Percentiles rank a stretch among this genome's conserved stretches.
phyloP scores from a whole-genome alignment of 805 yeast genomes.

The Wilhelminamyces savonicus region DNA sequence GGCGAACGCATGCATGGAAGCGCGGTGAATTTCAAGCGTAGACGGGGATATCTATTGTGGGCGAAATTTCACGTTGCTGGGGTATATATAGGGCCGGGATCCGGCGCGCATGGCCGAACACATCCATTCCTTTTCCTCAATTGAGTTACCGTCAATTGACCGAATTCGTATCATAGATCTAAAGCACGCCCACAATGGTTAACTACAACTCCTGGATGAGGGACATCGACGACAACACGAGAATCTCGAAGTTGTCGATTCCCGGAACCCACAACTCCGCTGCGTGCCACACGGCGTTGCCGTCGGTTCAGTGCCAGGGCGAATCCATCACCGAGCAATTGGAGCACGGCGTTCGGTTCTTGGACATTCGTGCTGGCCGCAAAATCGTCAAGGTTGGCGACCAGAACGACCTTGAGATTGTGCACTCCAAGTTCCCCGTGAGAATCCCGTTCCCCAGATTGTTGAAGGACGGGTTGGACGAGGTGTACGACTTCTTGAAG shows the following conservation, averaged over 20 bases:
- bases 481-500: conserved; percentile 52
- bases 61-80: no score
- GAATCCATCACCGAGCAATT: conserved; percentile 55
- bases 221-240: conserved; percentile 44
- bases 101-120: no score
- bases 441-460: conserved; percentile 50
- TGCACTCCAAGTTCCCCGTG: conserved; percentile 75
- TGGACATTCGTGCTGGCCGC: conserved; percentile 62
- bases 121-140: no score
- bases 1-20: no score
- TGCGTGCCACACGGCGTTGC: conserved; percentile 64
- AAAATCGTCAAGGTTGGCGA: conserved; percentile 37
- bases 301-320: conserved; percentile 75
- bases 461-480: conserved; percentile 46
- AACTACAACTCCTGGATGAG: conserved; percentile 48
- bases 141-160: no score
- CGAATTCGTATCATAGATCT: no score
- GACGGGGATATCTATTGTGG: no score
- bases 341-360: conserved; percentile 66
- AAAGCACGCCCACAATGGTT: conserved; percentile 35
- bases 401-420: conserved; percentile 53
- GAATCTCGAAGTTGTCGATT: conserved; percentile 49
- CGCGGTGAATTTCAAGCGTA: no score
- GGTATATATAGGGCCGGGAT: no score
- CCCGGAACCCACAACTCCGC: conserved; percentile 88